Conservation (phyloP, 768 basidiomycete species). For the Butyriboletus loyo region DNA sequence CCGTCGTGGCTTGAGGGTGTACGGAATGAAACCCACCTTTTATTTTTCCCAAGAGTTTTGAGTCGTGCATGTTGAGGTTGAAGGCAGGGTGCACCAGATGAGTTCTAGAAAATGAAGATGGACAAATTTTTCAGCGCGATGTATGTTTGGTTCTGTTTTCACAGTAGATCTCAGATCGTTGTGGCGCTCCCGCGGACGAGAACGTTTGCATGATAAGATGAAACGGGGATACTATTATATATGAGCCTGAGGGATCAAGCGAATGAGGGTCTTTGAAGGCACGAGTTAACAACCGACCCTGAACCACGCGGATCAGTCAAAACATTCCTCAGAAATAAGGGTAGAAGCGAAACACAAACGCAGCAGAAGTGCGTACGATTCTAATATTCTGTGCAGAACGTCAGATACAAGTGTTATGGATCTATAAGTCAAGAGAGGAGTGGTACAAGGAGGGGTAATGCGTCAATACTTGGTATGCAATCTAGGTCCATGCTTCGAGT, state of each 20-base stretch:
- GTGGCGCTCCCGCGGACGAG: not conserved
- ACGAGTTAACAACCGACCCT: not conserved
- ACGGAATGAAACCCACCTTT: constrained; percentile 11
- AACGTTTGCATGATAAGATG: constrained; percentile 1
- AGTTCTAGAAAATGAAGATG: not conserved
- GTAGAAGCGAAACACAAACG: constrained; percentile 7
- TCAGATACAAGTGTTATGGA: constrained; percentile 6
- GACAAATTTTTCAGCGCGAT: not conserved
- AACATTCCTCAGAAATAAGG: constrained; percentile 6
- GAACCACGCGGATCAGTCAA: not conserved
- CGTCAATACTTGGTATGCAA: constrained; percentile 12
- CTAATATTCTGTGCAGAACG: constrained; percentile 17
- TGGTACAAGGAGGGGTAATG: not conserved
- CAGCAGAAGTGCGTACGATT: constrained; percentile 8
- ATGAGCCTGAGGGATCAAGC: not conserved
- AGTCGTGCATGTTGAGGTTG: not conserved
- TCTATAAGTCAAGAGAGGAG: constrained; percentile 12
- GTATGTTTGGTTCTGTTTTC: constrained; percentile 17
- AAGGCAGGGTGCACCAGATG: too few relatives aligned
- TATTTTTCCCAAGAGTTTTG: not conserved
- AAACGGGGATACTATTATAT: not conserved
- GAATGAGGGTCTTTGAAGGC: not conserved
- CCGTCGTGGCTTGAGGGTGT: not conserved
- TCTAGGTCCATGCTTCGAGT: constrained; percentile 13
- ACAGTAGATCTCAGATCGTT: not conserved